These are phyloP conservation scores for Chlorokybus atmophyticus DNA, from an alignment of 139 green algal genomes.

Conservation along the genomic window DNA sequence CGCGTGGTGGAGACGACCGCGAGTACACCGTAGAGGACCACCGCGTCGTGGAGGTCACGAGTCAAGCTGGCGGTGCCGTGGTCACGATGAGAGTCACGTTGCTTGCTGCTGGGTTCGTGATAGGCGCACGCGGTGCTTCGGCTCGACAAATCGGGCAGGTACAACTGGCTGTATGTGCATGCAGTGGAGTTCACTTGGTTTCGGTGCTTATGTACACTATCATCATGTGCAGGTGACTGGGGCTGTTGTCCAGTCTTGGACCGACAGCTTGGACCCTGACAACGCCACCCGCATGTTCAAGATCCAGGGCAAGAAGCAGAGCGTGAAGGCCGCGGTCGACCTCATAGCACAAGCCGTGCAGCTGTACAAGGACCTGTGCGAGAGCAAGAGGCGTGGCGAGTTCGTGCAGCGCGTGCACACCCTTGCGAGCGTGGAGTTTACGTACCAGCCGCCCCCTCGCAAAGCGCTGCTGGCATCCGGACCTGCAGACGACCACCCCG, in stretches of 20 bases:
- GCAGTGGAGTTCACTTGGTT: no score
- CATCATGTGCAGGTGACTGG: conserved; percentile 44
- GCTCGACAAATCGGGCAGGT: conserved; percentile 61
- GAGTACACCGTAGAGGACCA: no score
- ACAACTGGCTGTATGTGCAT: no score
- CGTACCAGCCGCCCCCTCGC: conserved; percentile 71
- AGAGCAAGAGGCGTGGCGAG: conserved; percentile 57
- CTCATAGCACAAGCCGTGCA: conserved; percentile 61
- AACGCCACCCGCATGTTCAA: conserved; percentile 39
- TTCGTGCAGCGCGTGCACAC: conserved; percentile 54
- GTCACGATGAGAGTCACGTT: conserved; percentile 76
- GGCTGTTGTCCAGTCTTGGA: conserved; percentile 65
- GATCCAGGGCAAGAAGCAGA: conserved; percentile 34
- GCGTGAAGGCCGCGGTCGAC: conserved; percentile 38
- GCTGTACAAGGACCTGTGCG: conserved; percentile 79
- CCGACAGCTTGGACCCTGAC: conserved; percentile 29
- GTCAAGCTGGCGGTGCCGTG: no score
- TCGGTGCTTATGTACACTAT: no score
- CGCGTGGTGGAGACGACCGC: no score
- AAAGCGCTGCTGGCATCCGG: conserved; percentile 38
- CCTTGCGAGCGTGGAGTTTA: conserved; percentile 68
- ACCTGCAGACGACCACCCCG: no score
- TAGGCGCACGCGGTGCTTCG: conserved; percentile 48
- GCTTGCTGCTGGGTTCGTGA: conserved; percentile 79
- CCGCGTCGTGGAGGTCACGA: no score